Base-by-base conservation (phyloP, 1,139 yeast species). In the Yamadazyma diospyri region DNA sequence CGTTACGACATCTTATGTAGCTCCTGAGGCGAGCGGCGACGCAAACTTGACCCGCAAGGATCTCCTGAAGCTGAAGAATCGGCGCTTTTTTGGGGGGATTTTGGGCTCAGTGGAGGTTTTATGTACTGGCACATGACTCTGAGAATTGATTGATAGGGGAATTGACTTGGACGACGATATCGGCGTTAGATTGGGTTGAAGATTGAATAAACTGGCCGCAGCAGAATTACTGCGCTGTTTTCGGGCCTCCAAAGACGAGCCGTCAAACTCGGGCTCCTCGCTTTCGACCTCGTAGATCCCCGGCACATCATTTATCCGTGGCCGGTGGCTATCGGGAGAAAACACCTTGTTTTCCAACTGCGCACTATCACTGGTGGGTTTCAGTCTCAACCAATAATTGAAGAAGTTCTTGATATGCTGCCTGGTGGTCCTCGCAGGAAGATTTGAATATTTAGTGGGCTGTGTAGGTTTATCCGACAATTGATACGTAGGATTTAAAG, bases 301-400 rank as follows among this genome's bases (percentile, higher is more conserved):
- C 2, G 58, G 55, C 3, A 57, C 47, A 38, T 58, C 61, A 16
- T 40, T 12, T 4, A 40, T 35, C 5, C 48, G 30, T 0, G 47
- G 59, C 20, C 58, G 30, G 39, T 58, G 61, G 6, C 57, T 45
- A 22, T 46, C 40, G 0, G 64, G 64, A 1, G 61, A 55, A 34
- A 58, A 58, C 4, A 57, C 42, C 16, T 42, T 34, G 27, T 53
- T 43, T 29, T 57, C 61, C 12, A 55, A 38, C 7, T 40, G 37
- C 1, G 48, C 48, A 33, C 48, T 46, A 15, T 38, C 43, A 17
- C 41, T 16, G 6, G 20, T 9, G 4, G 22, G 23, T 23, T 26
- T 30, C 12, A 19, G 16, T 8, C 15, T 16, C 3, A 6, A 5
- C 30, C 30, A 30, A 2, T 18, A 15, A 9, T 12, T 16, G 11